Percentiles rank a stretch among this genome's conserved stretches.
phyloP scores from a whole-genome alignment of 108 stramenopile species.

The Conticribra weissflogii region DNA sequence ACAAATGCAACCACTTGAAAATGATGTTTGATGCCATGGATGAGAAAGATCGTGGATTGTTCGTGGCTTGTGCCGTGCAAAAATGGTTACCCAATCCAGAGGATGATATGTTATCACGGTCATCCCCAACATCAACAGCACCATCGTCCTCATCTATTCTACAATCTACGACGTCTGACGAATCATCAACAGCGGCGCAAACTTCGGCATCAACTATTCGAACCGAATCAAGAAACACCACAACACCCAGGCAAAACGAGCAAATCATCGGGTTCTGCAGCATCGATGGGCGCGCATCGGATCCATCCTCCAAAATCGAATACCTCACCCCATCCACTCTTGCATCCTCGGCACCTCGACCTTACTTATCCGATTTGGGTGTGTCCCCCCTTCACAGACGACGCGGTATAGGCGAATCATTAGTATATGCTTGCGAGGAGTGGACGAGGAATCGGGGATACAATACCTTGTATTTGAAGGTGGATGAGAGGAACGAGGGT shows the following conservation, averaged over 20 bases:
- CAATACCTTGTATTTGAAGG: conserved; percentile 36
- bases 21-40: conserved; percentile 40
- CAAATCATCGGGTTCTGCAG: conserved; percentile 42
- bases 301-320: conserved; percentile 38
- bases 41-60: conserved; percentile 28
- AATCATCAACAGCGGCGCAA: no score
- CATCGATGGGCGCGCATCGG: conserved; percentile 34
- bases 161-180: conserved; percentile 2
- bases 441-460: conserved; percentile 31
- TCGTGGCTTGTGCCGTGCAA: conserved; percentile 40
- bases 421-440: conserved; percentile 36
- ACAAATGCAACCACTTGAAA: conserved; percentile 45
- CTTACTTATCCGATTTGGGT: conserved; percentile 45
- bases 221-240: no score
- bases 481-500: conserved; percentile 23
- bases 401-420: conserved; percentile 20
- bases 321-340: conserved; percentile 37
- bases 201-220: no score
- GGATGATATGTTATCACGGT: no score
- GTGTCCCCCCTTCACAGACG: conserved; percentile 37
- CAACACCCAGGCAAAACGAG: neutral
- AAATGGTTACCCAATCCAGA: no score
- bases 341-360: conserved; percentile 37
- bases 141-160: neutral
- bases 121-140: no score